A percentile compares a stretch with the other conserved stretches of the same genome.
Evolutionary conservation across 2,329 filamentous ascomycete genomes (phyloP).

Genomic region (Penicillium sp.): DNA sequence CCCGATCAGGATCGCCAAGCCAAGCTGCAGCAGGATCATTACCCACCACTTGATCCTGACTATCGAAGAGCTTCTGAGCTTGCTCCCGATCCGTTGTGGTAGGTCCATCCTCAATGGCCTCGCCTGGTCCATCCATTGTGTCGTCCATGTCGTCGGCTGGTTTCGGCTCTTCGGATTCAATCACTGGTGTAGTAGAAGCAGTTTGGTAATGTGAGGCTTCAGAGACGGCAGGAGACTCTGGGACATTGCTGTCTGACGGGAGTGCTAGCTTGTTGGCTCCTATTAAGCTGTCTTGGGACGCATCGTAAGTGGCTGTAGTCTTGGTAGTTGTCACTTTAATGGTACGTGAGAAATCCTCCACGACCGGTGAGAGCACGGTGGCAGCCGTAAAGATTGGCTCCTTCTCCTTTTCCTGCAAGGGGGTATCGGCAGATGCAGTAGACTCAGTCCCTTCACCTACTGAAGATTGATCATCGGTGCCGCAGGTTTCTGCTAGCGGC

Average conservation of each 20-base stretch:
- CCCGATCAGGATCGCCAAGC: constrained; percentile 67
- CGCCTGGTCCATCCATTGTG: constrained; percentile 16
- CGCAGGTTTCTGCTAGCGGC: constrained; percentile 37
- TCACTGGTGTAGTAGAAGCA: constrained; percentile 43
- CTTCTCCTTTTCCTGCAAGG: constrained; percentile 20
- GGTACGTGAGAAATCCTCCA: constrained; percentile 27
- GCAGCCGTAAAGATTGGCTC: constrained; percentile 15
- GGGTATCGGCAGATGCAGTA: constrained; percentile 15
- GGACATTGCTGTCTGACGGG: constrained; percentile 22
- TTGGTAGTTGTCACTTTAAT: constrained; percentile 14
- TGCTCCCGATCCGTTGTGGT: constrained; percentile 71
- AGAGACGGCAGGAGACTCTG: constrained; percentile 37
- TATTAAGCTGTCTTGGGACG: constrained; percentile 26
- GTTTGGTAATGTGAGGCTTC: constrained; percentile 47
- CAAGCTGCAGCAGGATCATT: constrained; percentile 81
- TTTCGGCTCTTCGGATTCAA: constrained; percentile 31
- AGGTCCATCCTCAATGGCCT: constrained; percentile 27
- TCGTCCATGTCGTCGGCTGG: constrained; percentile 17
- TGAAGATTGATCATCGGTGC: constrained; percentile 30
- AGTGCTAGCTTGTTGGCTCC: constrained; percentile 23
- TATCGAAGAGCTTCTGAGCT: constrained; percentile 80
- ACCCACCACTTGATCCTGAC: constrained; percentile 72
- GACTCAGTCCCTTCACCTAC: constrained; percentile 22
- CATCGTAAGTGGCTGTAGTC: constrained; percentile 13
- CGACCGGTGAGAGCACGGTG: constrained; percentile 26